phyloP scores from a whole-genome alignment of 108 stramenopile genomes.

The Mediolabrus comicus region DNA sequence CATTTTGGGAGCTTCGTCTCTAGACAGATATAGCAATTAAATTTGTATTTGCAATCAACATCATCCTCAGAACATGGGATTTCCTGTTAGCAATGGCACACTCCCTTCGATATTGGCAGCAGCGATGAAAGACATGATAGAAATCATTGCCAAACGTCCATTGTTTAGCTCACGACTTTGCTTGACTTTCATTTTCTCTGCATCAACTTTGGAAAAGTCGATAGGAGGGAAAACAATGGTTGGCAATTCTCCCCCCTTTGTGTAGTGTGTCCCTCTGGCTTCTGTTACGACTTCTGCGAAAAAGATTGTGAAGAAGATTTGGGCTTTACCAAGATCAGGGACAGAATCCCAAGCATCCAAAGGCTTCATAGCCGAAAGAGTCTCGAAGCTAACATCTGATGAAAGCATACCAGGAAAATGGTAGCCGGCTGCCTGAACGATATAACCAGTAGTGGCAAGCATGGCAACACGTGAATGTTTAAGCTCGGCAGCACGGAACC shows the following conservation, averaged over 20 bases:
- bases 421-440: constrained; percentile 48
- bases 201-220: constrained; percentile 15
- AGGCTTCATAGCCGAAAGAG: constrained; percentile 43
- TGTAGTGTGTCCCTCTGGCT: constrained; percentile 44
- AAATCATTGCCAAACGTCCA: constrained; percentile 76
- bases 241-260: constrained; percentile 33
- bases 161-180: constrained; percentile 42
- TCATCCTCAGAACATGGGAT: constrained; percentile 52
- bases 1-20: constrained; percentile 1
- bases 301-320: constrained; percentile 39
- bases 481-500: constrained; percentile 88
- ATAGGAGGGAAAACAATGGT: constrained; percentile 34
- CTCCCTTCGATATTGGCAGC: constrained; percentile 70
- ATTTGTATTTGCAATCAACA: not conserved
- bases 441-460: constrained; percentile 75
- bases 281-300: constrained; percentile 37
- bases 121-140: constrained; percentile 75
- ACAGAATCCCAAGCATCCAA: constrained; percentile 44
- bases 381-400: constrained; percentile 42
- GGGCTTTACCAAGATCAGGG: constrained; percentile 38
- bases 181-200: constrained; percentile 24
- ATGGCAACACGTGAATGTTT: constrained; percentile 88
- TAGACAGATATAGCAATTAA: not conserved
- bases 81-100: constrained; percentile 61
- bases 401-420: constrained; percentile 46